Base-by-base conservation (phyloP, 148 eudicot species). In the Nepenthes mirabilis region DNA sequence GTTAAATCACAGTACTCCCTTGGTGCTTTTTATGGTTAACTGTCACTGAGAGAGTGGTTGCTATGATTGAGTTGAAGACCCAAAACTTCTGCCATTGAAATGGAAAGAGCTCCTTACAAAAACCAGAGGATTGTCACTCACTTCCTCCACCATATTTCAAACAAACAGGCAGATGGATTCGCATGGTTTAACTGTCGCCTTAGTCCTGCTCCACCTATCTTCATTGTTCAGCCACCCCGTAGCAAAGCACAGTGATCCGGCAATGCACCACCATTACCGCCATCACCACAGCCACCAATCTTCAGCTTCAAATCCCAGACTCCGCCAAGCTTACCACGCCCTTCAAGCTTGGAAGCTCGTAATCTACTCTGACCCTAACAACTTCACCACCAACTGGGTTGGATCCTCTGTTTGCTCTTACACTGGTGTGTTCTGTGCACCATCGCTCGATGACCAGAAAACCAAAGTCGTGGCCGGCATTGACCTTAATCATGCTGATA, bases 261-360 rank as follows among this genome's bases (percentile, higher is more conserved):
- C 32, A 43, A 7, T 13, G 63, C 34, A 10, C 57, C 65, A 56
- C 63, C 75, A 59, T 64, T 64, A 60, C 63, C 65, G 54, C 48
- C 66, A 68, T 50, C 71, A 70, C 66, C 68, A 55, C 43, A 32
- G 10, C 2, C 68, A 65, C 55, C n/a, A 58, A 36, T 52, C 68
- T 37, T 34, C 56, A 32, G 9, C 32, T 49, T 9, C 59, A 1
- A 80, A 77, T 59, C 67, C 76, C 1, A 75, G 72, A 33, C 77
- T 82, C 55, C 68, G 74, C 11, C 79, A 79, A 70, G 94, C 94
- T 47, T 83, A 86, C 57, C 51, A 63, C 37, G 89, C 84, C 2
- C 74, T 86, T 53, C 95, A 81, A 67, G 84, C 87, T 7, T 86
- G 95, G 95, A 86, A 86, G 52, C 57, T 54, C 1, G 78, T 74